Percentiles rank a stretch among this genome's conserved stretches.
Evolutionary conservation across 495 filamentous ascomycete species (phyloP).

Genomic region (Penicillium cinerascens): DNA sequence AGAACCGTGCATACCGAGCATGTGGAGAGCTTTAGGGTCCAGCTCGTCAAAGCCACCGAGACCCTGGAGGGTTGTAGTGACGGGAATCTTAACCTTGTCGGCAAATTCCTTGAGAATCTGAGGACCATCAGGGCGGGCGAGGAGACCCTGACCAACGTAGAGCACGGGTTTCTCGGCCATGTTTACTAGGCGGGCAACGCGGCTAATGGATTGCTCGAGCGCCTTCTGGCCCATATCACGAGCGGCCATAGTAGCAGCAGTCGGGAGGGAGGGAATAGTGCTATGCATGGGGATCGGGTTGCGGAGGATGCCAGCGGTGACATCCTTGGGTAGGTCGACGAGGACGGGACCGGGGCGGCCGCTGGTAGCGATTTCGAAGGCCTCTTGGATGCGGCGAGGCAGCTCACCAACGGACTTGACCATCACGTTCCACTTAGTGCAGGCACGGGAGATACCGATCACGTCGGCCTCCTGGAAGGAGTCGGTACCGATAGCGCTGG

Average conservation of each 20-base stretch:
- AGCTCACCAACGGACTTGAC: slow-evolving; percentile 59
- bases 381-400: slow-evolving; percentile 57
- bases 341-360: slow-evolving; percentile 61
- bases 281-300: slow-evolving; percentile 55
- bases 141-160: slow-evolving; percentile 58
- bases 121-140: slow-evolving; percentile 51
- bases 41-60: slow-evolving; percentile 59
- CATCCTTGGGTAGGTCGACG: slow-evolving; percentile 60
- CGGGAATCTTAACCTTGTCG: slow-evolving; percentile 57
- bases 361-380: slow-evolving; percentile 60
- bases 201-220: slow-evolving; percentile 47
- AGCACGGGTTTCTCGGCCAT: slow-evolving; percentile 58
- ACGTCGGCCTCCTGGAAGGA: slow-evolving; percentile 65
- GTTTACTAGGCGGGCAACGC: slow-evolving; percentile 54
- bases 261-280: slow-evolving; percentile 54
- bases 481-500: slow-evolving; percentile 55
- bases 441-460: slow-evolving; percentile 57
- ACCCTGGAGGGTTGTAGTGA: slow-evolving; percentile 65
- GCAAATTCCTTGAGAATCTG: slow-evolving; percentile 52
- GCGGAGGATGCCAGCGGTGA: slow-evolving; percentile 50
- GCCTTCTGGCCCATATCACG: slow-evolving; percentile 45
- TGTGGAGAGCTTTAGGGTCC: slow-evolving; percentile 56
- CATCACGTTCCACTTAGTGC: slow-evolving; percentile 66
- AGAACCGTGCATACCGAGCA: slow-evolving; percentile 65
- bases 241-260: slow-evolving; percentile 55